Base-by-base conservation (phyloP, 208 protist genomes). In the Porcisia deanei region DNA sequence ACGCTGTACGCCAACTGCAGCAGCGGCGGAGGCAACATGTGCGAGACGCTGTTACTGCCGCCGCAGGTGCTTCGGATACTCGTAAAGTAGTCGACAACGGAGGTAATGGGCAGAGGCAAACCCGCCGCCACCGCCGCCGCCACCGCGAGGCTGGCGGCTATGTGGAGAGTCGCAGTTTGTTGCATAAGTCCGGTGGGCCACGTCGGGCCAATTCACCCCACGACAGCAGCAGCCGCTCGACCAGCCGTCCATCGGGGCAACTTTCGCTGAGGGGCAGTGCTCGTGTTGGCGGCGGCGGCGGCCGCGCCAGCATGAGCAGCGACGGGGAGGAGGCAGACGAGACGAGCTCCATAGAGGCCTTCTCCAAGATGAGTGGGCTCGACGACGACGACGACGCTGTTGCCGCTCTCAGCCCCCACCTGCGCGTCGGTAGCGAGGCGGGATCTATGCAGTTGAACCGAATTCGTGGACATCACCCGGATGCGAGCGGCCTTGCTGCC, bases 1-100 rank as follows among this genome's bases (percentile, higher is more conserved):
- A 73, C 34, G 71, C 47, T 18, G 9, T 59, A 41, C 64, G 71
- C 7, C 71, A 80, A 59, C 59, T 59, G 59, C 75, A 54, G 71
- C 2, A 30, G 58, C 54, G 22, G 30, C 30, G 30, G 30, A 30
- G 30, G 30, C 30, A 30, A 20, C 10, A n/a, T 8, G 66, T 41
- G 12, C 34, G 54, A 60, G n/a, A n/a, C 25, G 69, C 2, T 7
- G 25, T 12, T 20, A 18, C 65, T 70, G 49, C 6, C 53, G 67
- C 53, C 4, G 37, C 34, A 14, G 69, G 54, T 20, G 3, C 43
- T 16, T 25, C 16, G 53, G 68, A 18, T 14, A 22, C 37, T 22
- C 8, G 55, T 57, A 30, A 16, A 16, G 41, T 14, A 2, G 30
- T 16, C 47, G 18, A 47, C 47, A 41, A n/a, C 3, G 47, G 7